These are phyloP conservation scores for Lobulomyces angularis DNA, from an alignment of 192 early-diverging fungal genomes.

Conservation along the genomic window DNA sequence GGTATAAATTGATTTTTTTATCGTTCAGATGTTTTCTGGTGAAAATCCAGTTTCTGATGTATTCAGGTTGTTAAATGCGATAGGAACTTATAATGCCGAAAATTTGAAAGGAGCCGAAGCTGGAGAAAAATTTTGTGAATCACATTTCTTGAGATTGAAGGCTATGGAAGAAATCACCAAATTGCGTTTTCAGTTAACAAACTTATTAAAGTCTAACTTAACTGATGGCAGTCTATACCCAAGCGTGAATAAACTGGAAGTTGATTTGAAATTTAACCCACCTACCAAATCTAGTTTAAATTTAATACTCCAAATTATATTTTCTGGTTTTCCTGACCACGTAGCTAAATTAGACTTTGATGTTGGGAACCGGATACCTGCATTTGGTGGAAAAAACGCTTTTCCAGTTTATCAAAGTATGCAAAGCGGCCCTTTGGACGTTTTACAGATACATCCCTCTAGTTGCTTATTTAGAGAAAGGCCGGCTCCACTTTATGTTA, in stretches of 20 bases:
- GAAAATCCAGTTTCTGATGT: slow-evolving; percentile 74
- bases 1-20: slow-evolving; percentile 8
- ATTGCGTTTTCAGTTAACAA: slow-evolving; percentile 23
- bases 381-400: slow-evolving; percentile 14
- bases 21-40: slow-evolving; percentile 51
- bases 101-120: slow-evolving; percentile 33
- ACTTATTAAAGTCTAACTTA: slow-evolving; percentile 18
- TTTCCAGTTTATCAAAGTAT: slow-evolving; percentile 35
- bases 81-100: slow-evolving; percentile 70
- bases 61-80: slow-evolving; percentile 68
- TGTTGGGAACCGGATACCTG: not conserved
- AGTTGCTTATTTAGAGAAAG: slow-evolving; percentile 22
- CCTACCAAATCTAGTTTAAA: slow-evolving; percentile 36
- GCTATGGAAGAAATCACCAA: slow-evolving; percentile 46
- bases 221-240: slow-evolving; percentile 35
- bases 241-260: slow-evolving; percentile 28
- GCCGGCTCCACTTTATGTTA: slow-evolving; percentile 33
- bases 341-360: slow-evolving; percentile 61
- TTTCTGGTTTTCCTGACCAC: slow-evolving; percentile 82
- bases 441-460: slow-evolving; percentile 43
- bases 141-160: slow-evolving; percentile 77
- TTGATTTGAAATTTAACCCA: slow-evolving; percentile 45
- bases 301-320: slow-evolving; percentile 72
- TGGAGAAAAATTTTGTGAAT: slow-evolving; percentile 56
- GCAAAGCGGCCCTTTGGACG: slow-evolving; percentile 38